phyloP scores from a whole-genome alignment of 768 basidiomycete genomes.

The Lactifluus hygrophoroides region DNA sequence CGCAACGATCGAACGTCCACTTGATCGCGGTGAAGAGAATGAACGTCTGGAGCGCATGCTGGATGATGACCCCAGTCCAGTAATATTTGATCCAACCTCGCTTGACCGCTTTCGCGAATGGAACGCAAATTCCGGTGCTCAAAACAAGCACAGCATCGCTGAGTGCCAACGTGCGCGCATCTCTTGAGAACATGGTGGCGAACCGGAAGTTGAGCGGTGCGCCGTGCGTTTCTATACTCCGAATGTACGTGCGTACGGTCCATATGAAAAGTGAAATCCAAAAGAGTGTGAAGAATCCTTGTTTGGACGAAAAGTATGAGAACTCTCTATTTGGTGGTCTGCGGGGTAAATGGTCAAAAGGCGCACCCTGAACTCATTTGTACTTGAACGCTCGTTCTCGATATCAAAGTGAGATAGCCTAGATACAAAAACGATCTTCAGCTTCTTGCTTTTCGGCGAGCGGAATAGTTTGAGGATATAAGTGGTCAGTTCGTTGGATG shows the following conservation, averaged over 20 bases:
- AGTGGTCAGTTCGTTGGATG: conserved; percentile 55
- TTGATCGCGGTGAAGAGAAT: conserved; percentile 67
- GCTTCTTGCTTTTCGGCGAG: conserved; percentile 62
- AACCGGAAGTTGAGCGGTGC: conserved; percentile 72
- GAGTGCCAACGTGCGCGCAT: conserved; percentile 73
- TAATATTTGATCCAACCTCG: conserved; percentile 78
- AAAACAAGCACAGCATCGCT: conserved; percentile 77
- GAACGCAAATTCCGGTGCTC: conserved; percentile 69
- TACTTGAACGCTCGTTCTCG: conserved; percentile 57
- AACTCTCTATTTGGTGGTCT: too few species aligned
- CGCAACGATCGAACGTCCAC: conserved; percentile 83
- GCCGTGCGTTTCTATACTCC: conserved; percentile 69
- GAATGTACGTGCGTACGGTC: conserved; percentile 67
- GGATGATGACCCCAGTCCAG: conserved; percentile 65
- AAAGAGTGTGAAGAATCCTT: conserved; percentile 95
- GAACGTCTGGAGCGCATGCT: conserved; percentile 70
- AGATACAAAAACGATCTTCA: conserved; percentile 81
- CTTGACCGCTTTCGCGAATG: conserved; percentile 69
- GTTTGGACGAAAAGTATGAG: background rate
- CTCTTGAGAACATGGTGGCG: conserved; percentile 78
- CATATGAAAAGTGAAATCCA: conserved; percentile 87
- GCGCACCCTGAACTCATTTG: conserved; percentile 76
- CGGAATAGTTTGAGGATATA: conserved; percentile 72
- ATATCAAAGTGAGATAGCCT: conserved; percentile 82
- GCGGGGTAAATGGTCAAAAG: too few species aligned